Evolutionary conservation across 257 asterid genomes (phyloP).

Genomic region (Solanum sitiens): DNA sequence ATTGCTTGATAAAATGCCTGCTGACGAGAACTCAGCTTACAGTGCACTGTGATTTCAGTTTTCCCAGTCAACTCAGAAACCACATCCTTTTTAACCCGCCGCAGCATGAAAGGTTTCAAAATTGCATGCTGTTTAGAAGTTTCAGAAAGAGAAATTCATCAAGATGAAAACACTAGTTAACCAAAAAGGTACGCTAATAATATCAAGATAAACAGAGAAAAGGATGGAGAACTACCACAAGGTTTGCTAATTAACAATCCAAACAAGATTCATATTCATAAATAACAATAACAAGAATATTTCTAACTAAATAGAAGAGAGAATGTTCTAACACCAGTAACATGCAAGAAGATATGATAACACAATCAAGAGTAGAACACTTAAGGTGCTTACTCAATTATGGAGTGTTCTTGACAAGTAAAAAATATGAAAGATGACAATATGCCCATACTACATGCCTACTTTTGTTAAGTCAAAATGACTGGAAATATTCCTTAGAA

Average conservation of each 20-base stretch:
- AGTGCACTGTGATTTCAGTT: constrained; percentile 82
- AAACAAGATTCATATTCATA: background rate
- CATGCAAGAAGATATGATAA: background rate
- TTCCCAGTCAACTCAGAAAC: constrained; percentile 87
- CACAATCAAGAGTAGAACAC: background rate
- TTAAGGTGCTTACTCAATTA: background rate
- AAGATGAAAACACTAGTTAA: background rate
- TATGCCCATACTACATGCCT: background rate
- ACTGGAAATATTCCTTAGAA: background rate
- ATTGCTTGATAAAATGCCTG: constrained; percentile 96
- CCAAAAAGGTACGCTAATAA: background rate
- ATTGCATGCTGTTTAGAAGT: constrained; percentile 74
- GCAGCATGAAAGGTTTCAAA: constrained; percentile 94
- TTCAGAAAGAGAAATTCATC: constrained; percentile 6
- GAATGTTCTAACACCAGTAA: background rate
- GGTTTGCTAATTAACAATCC: background rate
- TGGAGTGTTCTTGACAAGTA: background rate
- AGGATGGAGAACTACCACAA: background rate
- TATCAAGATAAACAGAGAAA: background rate
- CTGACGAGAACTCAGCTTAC: constrained; percentile 89
- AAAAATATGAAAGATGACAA: background rate
- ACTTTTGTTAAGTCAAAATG: background rate
- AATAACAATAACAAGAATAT: background rate
- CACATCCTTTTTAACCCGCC: constrained; percentile 96
- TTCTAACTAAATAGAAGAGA: background rate